These are phyloP conservation scores for Xenoacremonium recifei DNA, from an alignment of 2,329 filamentous ascomycete species.

Conservation along the genomic window DNA sequence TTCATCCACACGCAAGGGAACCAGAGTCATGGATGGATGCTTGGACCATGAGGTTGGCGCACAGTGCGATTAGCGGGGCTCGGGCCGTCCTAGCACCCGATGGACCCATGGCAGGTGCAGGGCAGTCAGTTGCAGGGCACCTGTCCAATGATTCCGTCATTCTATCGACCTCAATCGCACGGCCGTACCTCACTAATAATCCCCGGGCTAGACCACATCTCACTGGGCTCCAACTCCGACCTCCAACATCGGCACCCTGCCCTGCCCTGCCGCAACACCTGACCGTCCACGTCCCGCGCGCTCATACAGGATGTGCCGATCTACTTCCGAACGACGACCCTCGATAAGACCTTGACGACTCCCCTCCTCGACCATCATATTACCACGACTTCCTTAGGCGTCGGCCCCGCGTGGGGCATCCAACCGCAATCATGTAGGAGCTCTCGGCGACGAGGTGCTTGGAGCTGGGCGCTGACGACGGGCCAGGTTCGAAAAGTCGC, in stretches of 20 bases:
- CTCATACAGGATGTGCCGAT: slow-evolving; percentile 22
- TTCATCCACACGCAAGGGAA: not conserved
- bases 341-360: slow-evolving; percentile 16
- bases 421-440: slow-evolving; percentile 26
- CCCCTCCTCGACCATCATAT: slow-evolving; percentile 4
- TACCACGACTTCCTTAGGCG: slow-evolving; percentile 14
- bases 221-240: not conserved
- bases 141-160: slow-evolving; percentile 31
- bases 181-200: not conserved
- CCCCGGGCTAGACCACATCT: not conserved
- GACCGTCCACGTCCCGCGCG: not conserved
- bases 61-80: slow-evolving; percentile 2
- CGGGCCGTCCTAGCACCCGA: slow-evolving; percentile 27
- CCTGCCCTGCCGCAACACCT: not conserved
- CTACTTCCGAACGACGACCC: slow-evolving; percentile 12
- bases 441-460: slow-evolving; percentile 3
- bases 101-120: slow-evolving; percentile 15
- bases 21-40: no score
- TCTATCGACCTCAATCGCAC: not conserved
- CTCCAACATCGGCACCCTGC: not conserved
- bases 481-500: slow-evolving; percentile 96
- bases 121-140: no score
- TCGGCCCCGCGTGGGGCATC: slow-evolving; percentile 29
- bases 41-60: no score
- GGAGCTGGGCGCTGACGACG: slow-evolving; percentile 19